phyloP scores from a whole-genome alignment of 2,329 filamentous ascomycete species.

The Sordariomycetes sp. region DNA sequence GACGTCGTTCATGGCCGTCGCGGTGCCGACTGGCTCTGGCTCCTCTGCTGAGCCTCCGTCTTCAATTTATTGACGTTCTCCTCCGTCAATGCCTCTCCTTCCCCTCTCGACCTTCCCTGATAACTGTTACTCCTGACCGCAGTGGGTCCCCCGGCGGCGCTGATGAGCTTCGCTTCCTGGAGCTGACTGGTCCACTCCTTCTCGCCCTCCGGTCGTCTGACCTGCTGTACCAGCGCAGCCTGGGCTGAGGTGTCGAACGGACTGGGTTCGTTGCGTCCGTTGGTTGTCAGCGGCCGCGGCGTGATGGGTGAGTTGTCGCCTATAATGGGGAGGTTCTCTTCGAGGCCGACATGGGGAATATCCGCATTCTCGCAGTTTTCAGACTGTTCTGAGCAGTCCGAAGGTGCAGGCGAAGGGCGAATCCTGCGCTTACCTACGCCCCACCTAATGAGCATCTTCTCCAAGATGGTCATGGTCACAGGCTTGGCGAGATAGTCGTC shows the following conservation, averaged over 20 bases:
- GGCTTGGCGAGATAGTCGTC: slow-evolving; percentile 69
- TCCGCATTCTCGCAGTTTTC: slow-evolving; percentile 32
- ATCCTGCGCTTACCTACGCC: slow-evolving; percentile 25
- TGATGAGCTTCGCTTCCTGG: slow-evolving; percentile 37
- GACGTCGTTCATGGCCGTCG: too few relatives aligned
- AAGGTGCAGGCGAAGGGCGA: slow-evolving; percentile 15
- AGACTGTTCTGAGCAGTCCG: slow-evolving; percentile 36
- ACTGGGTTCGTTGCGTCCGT: slow-evolving; percentile 28
- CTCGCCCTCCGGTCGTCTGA: slow-evolving; percentile 25
- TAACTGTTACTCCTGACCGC: slow-evolving; percentile 22
- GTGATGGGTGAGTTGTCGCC: slow-evolving; percentile 22
- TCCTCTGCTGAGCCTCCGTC: too few relatives aligned
- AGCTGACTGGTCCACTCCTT: slow-evolving; percentile 32
- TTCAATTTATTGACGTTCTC: slow-evolving; percentile 42
- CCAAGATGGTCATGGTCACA: slow-evolving; percentile 57
- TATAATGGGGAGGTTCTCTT: slow-evolving; percentile 11
- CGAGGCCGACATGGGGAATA: slow-evolving; percentile 26
- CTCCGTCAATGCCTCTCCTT: slow-evolving; percentile 38
- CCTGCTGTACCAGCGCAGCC: slow-evolving; percentile 21
- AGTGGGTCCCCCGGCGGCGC: slow-evolving; percentile 28
- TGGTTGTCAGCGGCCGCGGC: slow-evolving; percentile 28
- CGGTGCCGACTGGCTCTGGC: too few relatives aligned
- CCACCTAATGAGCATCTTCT: slow-evolving; percentile 66
- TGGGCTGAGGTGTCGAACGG: slow-evolving; percentile 27
- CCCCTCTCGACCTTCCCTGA: slow-evolving; percentile 12